Evolutionary conservation across 305 asterid species (phyloP).

Genomic region (Andrographis paniculata): DNA sequence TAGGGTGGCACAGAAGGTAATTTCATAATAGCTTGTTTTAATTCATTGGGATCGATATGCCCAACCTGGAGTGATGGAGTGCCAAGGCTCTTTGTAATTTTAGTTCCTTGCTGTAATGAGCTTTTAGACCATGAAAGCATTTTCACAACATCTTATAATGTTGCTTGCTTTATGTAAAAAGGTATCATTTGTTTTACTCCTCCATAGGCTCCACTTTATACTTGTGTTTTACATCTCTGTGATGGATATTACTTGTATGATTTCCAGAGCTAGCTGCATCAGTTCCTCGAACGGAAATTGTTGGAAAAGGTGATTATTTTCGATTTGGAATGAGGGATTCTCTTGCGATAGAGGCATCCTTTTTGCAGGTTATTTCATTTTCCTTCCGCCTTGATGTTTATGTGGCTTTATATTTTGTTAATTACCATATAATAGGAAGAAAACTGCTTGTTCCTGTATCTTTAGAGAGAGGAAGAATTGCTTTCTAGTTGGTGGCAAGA

Average conservation of each 20-base stretch:
- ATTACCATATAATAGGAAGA: not conserved
- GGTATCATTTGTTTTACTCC: not conserved
- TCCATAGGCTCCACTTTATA: slow-evolving; percentile 5
- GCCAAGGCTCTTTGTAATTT: not conserved
- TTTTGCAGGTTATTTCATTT: slow-evolving; percentile 63
- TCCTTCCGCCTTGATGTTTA: slow-evolving; percentile 5
- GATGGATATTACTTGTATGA: slow-evolving; percentile 11
- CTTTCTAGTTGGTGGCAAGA: slow-evolving; percentile 96
- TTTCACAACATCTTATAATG: not conserved
- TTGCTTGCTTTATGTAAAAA: not conserved
- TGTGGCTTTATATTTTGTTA: not conserved
- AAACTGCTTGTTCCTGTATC: slow-evolving; percentile 3
- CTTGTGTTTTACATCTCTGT: slow-evolving; percentile 2
- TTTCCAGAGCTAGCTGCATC: slow-evolving; percentile 85
- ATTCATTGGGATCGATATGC: not conserved
- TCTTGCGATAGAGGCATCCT: slow-evolving; percentile 92
- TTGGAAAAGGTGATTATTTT: slow-evolving; percentile 88
- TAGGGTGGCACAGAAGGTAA: not conserved
- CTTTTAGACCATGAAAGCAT: not conserved
- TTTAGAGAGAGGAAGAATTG: slow-evolving; percentile 85
- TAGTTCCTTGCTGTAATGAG: not conserved
- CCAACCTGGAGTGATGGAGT: not conserved
- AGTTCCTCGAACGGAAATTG: slow-evolving; percentile 69
- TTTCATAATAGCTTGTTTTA: not conserved
- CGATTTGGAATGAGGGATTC: slow-evolving; percentile 98